Evolutionary conservation across 495 filamentous ascomycete genomes (phyloP), one percentile per base, ranked within the genome.

Genomic region (Melanomma pulvis-pyrius): DNA sequence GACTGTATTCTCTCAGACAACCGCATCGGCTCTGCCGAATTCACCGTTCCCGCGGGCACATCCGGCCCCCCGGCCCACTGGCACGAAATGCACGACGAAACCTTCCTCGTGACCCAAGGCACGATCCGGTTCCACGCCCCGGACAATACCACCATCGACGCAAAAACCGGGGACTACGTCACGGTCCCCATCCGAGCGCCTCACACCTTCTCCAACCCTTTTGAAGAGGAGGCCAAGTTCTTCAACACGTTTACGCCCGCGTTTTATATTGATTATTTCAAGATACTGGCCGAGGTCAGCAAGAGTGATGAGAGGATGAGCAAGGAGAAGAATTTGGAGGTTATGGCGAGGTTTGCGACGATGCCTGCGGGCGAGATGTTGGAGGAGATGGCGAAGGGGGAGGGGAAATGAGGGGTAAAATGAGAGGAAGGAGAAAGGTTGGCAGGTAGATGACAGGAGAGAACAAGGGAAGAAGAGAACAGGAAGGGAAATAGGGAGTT

Each of bases 181-280:
- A 78, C 79, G 1, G 80, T 87, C 15, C 81, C 81, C 13, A 78
- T 78, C 25, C 71, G 82, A 12, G 80, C 80, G 34, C 76, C 83
- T 25, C 81, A 84, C 63, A 83, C 80, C n/a, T 83, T 85, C 72
- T 79, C 74, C 58, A 84, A 86, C 58, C 79, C 81, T 30, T 80
- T 76, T 19, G 80, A 82, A 22, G 83, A 82, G 60, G 82, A 82
- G 57, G 78, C 79, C 29, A 78, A 77, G 72, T 82, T 84, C 70
- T 82, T 83, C 70, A 85, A 83, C 74, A 85, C 81, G 2, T 81
- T 78, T 53, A 85, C 82, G 62, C 84, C 82, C 22, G 76, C 77
- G 36, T 81, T 79, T 71, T 81, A 80, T 74, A 78, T 83, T 64
- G 79, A 80, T 46, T 80, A 83, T 68, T 79, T 83, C 73, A 79